These are phyloP conservation scores for Mucor sp. DNA, from an alignment of 371 early-diverging fungal genomes.

Conservation along the genomic window DNA sequence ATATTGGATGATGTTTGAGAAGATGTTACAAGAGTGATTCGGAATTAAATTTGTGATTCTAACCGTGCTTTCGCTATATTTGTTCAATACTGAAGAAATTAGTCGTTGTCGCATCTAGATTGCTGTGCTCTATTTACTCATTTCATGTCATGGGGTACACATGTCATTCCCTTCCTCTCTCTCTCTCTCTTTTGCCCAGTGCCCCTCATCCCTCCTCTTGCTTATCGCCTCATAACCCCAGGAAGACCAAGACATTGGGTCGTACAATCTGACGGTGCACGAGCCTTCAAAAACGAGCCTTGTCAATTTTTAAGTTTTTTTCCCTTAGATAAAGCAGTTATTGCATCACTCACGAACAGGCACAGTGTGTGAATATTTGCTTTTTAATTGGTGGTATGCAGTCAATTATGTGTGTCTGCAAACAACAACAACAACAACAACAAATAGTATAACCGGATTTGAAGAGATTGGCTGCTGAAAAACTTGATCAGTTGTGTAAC, in stretches of 20 bases:
- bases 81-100: not conserved
- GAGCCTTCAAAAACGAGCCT: slow-evolving; percentile 23
- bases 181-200: not conserved
- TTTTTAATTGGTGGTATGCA: not conserved
- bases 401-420: not conserved
- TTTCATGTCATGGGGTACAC: not conserved
- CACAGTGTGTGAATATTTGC: not conserved
- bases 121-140: not conserved
- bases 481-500: slow-evolving; percentile 8
- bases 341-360: not conserved
- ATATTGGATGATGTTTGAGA: not conserved
- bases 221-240: no score
- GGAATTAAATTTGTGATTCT: not conserved
- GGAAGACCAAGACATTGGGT: not conserved
- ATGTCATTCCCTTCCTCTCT: not conserved
- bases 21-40: not conserved
- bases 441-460: not conserved
- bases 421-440: not conserved
- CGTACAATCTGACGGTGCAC: slow-evolving; percentile 16
- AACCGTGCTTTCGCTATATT: slow-evolving; percentile 20
- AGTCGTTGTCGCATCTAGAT: not conserved
- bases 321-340: not conserved
- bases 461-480: not conserved
- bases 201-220: not conserved
- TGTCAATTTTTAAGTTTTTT: not conserved